These are phyloP conservation scores for Cercospora berteroae DNA, from an alignment of 2,329 filamentous ascomycete species.

Conservation along the genomic window DNA sequence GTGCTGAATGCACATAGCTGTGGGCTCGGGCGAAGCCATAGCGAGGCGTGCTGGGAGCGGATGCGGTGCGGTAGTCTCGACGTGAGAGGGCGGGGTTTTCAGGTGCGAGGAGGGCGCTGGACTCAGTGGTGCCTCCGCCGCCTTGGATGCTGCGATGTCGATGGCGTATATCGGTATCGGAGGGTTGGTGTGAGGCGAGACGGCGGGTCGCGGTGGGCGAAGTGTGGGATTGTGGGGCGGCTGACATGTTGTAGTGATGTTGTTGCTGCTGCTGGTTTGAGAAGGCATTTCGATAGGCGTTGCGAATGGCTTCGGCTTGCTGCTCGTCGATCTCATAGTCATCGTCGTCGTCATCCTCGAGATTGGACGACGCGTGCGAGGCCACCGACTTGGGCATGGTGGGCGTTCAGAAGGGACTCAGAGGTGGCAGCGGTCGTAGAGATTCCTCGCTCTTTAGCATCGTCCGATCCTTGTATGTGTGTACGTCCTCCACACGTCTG, in stretches of 20 bases:
- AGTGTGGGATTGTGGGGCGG: neutral
- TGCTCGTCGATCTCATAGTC: constrained; percentile 35
- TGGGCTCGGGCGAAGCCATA: constrained; percentile 37
- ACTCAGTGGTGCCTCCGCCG: neutral
- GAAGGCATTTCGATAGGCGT: constrained; percentile 36
- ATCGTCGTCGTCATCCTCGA: constrained; percentile 39
- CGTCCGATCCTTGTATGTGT: neutral
- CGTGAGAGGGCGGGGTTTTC: constrained; percentile 31
- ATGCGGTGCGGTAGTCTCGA: constrained; percentile 26
- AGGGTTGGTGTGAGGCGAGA: constrained; percentile 5
- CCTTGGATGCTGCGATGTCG: neutral
- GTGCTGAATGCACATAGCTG: constrained; percentile 31
- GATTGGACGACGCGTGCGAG: constrained; percentile 31
- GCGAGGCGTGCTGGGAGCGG: constrained; percentile 26
- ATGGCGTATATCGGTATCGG: neutral
- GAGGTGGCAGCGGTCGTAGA: neutral
- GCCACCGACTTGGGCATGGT: constrained; percentile 39
- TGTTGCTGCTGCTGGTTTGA: constrained; percentile 29
- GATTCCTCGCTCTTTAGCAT: neutral
- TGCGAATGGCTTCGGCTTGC: constrained; percentile 35
- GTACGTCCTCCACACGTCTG: neutral
- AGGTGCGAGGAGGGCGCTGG: constrained; percentile 14
- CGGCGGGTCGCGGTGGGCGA: constrained; percentile 1
- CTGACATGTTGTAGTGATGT: neutral
- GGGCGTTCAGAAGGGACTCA: neutral